phyloP scores from a whole-genome alignment of 202 grass and related monocot species.

The Zoysia matrella region DNA sequence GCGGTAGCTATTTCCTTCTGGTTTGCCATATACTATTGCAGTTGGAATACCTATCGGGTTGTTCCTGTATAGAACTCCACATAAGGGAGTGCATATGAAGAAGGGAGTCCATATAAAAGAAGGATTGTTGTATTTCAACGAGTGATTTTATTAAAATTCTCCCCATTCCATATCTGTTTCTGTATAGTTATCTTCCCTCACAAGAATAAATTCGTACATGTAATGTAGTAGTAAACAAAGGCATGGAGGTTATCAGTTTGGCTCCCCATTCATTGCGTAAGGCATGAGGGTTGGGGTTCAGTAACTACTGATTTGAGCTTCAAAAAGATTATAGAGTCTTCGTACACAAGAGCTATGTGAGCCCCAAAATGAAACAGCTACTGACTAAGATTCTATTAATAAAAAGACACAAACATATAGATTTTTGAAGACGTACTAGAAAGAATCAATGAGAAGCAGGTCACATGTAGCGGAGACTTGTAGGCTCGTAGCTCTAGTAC shows the following conservation, averaged over 20 bases:
- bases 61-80: not conserved
- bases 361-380: not conserved
- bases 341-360: not conserved
- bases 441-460: slow-evolving; percentile 23
- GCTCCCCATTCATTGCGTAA: too few relatives aligned
- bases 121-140: too few relatives aligned
- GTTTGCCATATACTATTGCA: not conserved
- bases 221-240: too few relatives aligned
- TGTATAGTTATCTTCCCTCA: too few relatives aligned
- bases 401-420: not conserved
- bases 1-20: not conserved
- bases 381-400: not conserved
- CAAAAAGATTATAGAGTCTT: not conserved
- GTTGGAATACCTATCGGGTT: not conserved
- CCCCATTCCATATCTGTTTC: too few relatives aligned
- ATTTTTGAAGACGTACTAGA: slow-evolving; percentile 28
- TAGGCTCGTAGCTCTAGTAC: slow-evolving; percentile 4
- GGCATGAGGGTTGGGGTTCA: not conserved
- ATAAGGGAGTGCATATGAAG: not conserved
- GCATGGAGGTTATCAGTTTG: too few relatives aligned
- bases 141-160: too few relatives aligned
- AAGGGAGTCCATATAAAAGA: too few relatives aligned
- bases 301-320: not conserved
- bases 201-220: too few relatives aligned
- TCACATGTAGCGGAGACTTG: not conserved